Percentiles rank a stretch among this genome's conserved stretches.
These are phyloP conservation scores for Eimeria sp. DNA, from an alignment of 169 alveolate genomes.

Conservation along the genomic window DNA sequence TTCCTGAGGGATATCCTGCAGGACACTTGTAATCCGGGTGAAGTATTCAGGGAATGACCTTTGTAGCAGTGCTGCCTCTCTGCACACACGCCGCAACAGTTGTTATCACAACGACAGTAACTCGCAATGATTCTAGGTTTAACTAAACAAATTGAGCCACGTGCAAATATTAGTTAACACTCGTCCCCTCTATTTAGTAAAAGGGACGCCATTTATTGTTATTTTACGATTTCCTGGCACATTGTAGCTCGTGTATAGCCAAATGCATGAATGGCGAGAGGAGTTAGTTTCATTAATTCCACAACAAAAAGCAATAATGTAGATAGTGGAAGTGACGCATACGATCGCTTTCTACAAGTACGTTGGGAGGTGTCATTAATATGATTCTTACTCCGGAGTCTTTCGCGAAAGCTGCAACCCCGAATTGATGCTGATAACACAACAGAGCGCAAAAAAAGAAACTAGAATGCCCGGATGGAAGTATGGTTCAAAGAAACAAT, in stretches of 20 bases:
- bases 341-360: not conserved
- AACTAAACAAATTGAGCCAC: too few relatives aligned
- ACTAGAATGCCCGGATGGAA: not conserved
- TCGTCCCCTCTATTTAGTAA: too few relatives aligned
- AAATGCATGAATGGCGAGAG: too few relatives aligned
- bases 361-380: too few relatives aligned
- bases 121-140: too few relatives aligned
- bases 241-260: too few relatives aligned
- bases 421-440: constrained; percentile 48
- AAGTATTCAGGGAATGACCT: constrained; percentile 74
- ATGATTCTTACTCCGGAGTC: constrained; percentile 55
- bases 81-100: not conserved
- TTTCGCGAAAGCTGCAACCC: constrained; percentile 78
- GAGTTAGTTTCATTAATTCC: too few relatives aligned
- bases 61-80: constrained; percentile 73
- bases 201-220: too few relatives aligned
- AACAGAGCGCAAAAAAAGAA: not conserved
- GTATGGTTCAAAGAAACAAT: not conserved
- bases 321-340: too few relatives aligned
- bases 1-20: constrained; percentile 78
- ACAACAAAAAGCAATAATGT: too few relatives aligned
- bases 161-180: too few relatives aligned
- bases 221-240: too few relatives aligned
- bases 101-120: not conserved
- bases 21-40: constrained; percentile 80